phyloP scores from a whole-genome alignment of 768 basidiomycete species.

The Cubamyces lactineus region DNA sequence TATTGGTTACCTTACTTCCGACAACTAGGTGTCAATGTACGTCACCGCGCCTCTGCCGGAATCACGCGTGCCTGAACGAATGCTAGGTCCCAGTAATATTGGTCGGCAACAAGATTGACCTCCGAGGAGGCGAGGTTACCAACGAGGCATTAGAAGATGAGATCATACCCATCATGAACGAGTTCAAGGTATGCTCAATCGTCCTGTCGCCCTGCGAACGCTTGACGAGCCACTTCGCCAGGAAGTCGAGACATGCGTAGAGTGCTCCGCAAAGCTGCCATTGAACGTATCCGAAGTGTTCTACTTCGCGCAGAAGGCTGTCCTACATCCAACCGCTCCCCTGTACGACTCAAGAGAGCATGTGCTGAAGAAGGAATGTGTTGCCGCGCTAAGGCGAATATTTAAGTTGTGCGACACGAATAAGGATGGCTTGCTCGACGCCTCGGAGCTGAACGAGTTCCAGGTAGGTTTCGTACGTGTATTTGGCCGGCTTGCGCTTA shows the following conservation, averaged over 20 bases:
- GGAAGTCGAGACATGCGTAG: conserved; percentile 99
- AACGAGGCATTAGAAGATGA: conserved; percentile 94
- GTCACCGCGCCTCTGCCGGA: conserved; percentile 27
- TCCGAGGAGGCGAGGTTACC: conserved; percentile 90
- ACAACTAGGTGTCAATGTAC: conserved; percentile 92
- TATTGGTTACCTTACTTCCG: conserved; percentile 98
- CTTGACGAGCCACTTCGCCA: conserved; percentile 36
- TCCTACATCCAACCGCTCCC: conserved; percentile 94
- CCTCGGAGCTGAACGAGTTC: conserved; percentile 93
- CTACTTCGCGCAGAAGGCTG: conserved; percentile 98
- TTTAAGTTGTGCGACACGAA: conserved; percentile 96
- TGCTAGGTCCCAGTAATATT: conserved; percentile 91
- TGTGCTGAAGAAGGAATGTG: conserved; percentile 90
- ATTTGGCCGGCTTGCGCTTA: not conserved
- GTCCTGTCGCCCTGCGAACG: not conserved
- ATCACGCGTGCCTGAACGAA: not conserved
- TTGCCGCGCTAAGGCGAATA: conserved; percentile 86
- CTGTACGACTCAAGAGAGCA: conserved; percentile 96
- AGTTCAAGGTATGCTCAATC: conserved; percentile 79
- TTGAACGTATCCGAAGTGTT: conserved; percentile 96
- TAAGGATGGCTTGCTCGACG: conserved; percentile 91
- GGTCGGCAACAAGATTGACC: conserved; percentile 97
- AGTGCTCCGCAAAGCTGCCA: conserved; percentile 90
- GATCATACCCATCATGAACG: conserved; percentile 96
- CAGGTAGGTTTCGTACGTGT: conserved; percentile 61